Evolutionary conservation across 208 protist genomes (phyloP).

Genomic region (Crithidia fasciculata): DNA sequence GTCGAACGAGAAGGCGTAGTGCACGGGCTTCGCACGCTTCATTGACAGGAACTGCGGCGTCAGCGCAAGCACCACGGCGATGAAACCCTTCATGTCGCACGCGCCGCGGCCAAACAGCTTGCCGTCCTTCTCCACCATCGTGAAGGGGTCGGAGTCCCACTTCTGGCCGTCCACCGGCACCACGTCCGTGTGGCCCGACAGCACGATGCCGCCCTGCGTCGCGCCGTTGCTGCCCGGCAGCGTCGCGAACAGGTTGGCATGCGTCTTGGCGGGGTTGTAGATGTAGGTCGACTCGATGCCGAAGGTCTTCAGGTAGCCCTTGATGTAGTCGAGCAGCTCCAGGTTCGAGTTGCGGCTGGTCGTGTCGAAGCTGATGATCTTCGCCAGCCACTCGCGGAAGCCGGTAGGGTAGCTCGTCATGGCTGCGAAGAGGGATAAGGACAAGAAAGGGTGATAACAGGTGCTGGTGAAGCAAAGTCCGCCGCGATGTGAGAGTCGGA

Average conservation of each 20-base stretch:
- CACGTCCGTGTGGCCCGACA: slow-evolving; percentile 70
- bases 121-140: slow-evolving; percentile 56
- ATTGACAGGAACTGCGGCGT: slow-evolving; percentile 43
- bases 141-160: slow-evolving; percentile 67
- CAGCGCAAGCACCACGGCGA: slow-evolving; percentile 52
- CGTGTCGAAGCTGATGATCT: slow-evolving; percentile 66
- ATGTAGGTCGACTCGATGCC: slow-evolving; percentile 39
- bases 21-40: slow-evolving; percentile 51
- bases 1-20: slow-evolving; percentile 58
- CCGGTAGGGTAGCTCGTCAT: slow-evolving; percentile 20
- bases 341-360: slow-evolving; percentile 69
- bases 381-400: slow-evolving; percentile 40
- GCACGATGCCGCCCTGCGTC: slow-evolving; percentile 60
- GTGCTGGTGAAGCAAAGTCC: background rate
- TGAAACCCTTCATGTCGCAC: slow-evolving; percentile 72
- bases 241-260: slow-evolving; percentile 68
- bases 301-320: slow-evolving; percentile 34
- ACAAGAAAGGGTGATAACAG: background rate
- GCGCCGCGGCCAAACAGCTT: slow-evolving; percentile 67
- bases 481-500: slow-evolving; percentile 27
- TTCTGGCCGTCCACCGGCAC: slow-evolving; percentile 68
- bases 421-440: background rate
- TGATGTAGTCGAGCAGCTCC: slow-evolving; percentile 54
- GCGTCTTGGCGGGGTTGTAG: slow-evolving; percentile 41
- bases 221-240: slow-evolving; percentile 50